Evolutionary conservation across 371 early-diverging fungal genomes (phyloP), one percentile per base, ranked within the genome.

Genomic region (Funneliformis caledonium): DNA sequence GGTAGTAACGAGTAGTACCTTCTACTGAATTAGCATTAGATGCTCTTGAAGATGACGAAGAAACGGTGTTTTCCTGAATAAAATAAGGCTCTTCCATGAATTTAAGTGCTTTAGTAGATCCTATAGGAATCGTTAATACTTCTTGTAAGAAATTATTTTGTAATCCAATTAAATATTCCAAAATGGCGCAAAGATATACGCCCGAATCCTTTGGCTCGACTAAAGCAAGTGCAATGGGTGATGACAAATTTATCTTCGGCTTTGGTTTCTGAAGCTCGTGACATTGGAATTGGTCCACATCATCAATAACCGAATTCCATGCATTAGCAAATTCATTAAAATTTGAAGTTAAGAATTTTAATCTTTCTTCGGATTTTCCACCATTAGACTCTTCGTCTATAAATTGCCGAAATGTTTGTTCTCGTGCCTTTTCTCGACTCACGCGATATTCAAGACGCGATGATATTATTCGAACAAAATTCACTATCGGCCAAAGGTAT

Each of bases 61-160:
- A 37, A 6, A 67, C 42, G 6, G 67, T 67, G 7, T 7, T 26
- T n/a, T 22, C 33, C 12, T 37, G 3, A 16, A 43, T 8, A 43
- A 59, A 16, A 4, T 43, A 31, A 43, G 22, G 22, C 43, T 67
- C 61, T 33, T 81, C 68, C 16, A 81, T 19, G 43, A 81, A 75
- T 52, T 62, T 67, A 16, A 81, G 56, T 8, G 81, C 68, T 33
- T 10, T 37, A 43, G 56, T 75, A 16, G 22, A 33, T 64, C 19
- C 59, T 26, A 45, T 16, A 52, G 74, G 64, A 52, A 81, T 81
- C 2, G 22, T 9, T 5, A 50, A 48, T 4, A 81, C 74, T 14
- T 81, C 81, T 45, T 43, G 37, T 43, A 81, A 59, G n/a, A 81
- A 81, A 0, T 75, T 6, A 65, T 81, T 81, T 67, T 81, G 81